These are phyloP conservation scores for Aspergillus jensenii DNA, from an alignment of 2,329 filamentous ascomycete genomes.

Conservation along the genomic window DNA sequence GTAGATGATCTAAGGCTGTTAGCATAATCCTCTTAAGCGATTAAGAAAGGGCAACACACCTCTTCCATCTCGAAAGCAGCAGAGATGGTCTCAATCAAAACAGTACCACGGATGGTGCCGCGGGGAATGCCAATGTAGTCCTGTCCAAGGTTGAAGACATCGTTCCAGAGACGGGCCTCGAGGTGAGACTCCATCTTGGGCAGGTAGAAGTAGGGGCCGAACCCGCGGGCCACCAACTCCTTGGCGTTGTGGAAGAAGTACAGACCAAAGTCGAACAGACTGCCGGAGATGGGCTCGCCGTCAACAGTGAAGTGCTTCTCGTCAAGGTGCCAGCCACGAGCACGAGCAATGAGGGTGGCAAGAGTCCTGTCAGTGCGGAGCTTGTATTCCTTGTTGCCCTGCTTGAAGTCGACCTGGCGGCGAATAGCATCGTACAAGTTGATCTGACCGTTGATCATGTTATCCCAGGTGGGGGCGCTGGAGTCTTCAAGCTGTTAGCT, in stretches of 20 bases:
- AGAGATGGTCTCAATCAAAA: constrained; percentile 95
- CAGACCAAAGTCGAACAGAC: constrained; percentile 94
- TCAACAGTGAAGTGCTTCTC: constrained; percentile 98
- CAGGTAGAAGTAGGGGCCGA: constrained; percentile 95
- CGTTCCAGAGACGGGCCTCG: constrained; percentile 96
- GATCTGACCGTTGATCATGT: constrained; percentile 98
- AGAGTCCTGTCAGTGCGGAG: constrained; percentile 83
- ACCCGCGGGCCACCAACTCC: constrained; percentile 79
- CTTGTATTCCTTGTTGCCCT: constrained; percentile 94
- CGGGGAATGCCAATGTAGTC: constrained; percentile 87
- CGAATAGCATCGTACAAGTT: constrained; percentile 97
- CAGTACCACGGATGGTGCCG: constrained; percentile 90
- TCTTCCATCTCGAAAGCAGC: constrained; percentile 99
- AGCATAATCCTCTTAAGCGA: neutral
- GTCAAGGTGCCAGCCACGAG: constrained; percentile 95
- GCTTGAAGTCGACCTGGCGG: constrained; percentile 92
- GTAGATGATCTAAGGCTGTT: constrained; percentile 73
- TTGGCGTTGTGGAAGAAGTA: constrained; percentile 99
- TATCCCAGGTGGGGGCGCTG: constrained; percentile 94
- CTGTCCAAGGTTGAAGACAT: constrained; percentile 93
- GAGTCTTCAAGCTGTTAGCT: constrained; percentile 63
- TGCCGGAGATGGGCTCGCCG: constrained; percentile 88
- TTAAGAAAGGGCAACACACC: neutral
- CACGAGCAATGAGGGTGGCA: constrained; percentile 90
- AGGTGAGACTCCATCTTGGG: constrained; percentile 98